phyloP scores from a whole-genome alignment of 495 filamentous ascomycete species.

The Podospora pseudoanserina region DNA sequence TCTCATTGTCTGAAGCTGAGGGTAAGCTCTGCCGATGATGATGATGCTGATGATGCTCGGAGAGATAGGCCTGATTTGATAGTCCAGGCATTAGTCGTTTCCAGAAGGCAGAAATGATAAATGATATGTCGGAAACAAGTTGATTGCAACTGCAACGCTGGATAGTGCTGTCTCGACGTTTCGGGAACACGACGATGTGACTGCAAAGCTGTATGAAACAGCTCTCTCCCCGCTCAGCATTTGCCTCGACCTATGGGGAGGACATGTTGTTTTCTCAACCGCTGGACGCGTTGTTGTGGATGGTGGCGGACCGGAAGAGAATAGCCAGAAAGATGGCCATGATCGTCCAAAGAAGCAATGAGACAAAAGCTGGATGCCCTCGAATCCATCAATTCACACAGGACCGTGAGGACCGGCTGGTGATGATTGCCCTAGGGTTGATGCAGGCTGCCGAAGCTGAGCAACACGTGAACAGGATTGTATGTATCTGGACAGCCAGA shows the following conservation, averaged over 20 bases:
- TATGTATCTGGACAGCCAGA: conserved; percentile 1
- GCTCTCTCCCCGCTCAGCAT: neutral
- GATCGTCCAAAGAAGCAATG: conserved; percentile 11
- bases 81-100: neutral
- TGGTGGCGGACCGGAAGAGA: conserved; percentile 2
- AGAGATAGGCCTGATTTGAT: neutral
- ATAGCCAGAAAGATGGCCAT: conserved; percentile 14
- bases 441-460: neutral
- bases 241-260: neutral
- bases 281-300: conserved; percentile 1
- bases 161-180: conserved; percentile 5
- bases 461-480: conserved; percentile 6
- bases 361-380: neutral
- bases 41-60: neutral
- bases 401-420: neutral
- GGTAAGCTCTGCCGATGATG: neutral
- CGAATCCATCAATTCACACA: neutral
- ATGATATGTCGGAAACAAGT: neutral
- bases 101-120: neutral
- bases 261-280: too few species aligned
- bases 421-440: neutral
- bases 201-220: conserved; percentile 4
- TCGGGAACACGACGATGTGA: conserved; percentile 6
- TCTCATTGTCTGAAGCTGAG: neutral
- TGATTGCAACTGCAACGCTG: conserved; percentile 1